Evolutionary conservation across 2,329 filamentous ascomycete species (phyloP), one percentile per base, ranked within the genome.

Genomic region (Hyphodiscus sp.): DNA sequence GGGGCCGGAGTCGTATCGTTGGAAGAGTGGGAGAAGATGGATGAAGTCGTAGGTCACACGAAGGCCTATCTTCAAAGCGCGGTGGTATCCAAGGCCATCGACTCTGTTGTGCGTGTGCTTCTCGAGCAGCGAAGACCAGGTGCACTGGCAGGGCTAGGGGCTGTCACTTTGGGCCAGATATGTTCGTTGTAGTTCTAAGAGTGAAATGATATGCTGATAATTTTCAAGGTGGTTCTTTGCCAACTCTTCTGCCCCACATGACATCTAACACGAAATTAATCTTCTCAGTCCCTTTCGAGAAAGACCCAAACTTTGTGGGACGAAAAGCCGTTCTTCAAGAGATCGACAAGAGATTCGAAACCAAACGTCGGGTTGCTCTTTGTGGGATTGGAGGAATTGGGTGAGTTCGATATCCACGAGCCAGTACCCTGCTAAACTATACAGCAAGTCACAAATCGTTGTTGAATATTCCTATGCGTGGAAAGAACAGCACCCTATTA

Each of bases 341-440:
- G 15, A 58, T 58, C n/a, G 19, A n/a, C 5, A 52, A 41, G 4
- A 20, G 54, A n/a, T 23, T 56, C 30, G 9, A 54, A 16, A 51
- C 4, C 1, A 47, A 57, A 33, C 51, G 48, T 19, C 47, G 51
- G 1, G 30, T 52, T 18, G 51, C 55, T 13, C 51, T 57, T 33
- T 51, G 45, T 23, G 55, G 55, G 1, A 54, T 57, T 49, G 55
- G 55, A 5, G 55, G 55, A 8, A 46, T 57, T 10, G 55, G 55
- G 55, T 74, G 0, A 74, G 76, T 52, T 19, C 20, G 18, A 20
- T 15, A n/a, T n/a, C 3, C 13, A 8, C 13, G 13, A 20, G 23
- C 16, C 2, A 20, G n/a, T n/a, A n/a, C n/a, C n/a, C 45, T 8
- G 6, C 10, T 6, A 2, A 18, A n/a, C 23, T 33, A 10, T 1